Percentiles rank a stretch among this genome's conserved stretches.
Conservation (phyloP, 23 red algal genomes). For the Gracilaria domingensis region DNA sequence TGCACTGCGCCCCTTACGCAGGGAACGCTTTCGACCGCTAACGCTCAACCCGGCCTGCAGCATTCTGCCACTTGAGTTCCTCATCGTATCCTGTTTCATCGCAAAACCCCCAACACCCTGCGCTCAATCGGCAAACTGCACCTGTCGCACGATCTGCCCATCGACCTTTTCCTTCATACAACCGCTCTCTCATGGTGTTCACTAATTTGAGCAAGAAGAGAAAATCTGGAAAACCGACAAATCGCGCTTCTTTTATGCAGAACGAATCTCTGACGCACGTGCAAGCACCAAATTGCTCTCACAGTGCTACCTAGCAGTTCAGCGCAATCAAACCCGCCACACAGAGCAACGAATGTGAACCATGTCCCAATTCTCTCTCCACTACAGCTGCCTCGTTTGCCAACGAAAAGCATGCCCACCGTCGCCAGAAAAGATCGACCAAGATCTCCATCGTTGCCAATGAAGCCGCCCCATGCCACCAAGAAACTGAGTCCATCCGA, state of each 20-base stretch:
- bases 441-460: neutral
- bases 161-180: neutral
- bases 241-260: neutral
- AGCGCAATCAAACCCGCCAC: neutral
- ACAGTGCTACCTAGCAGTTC: neutral
- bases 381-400: neutral
- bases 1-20: neutral
- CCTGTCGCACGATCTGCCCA: neutral
- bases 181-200: slow-evolving; percentile 20
- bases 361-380: no score
- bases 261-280: neutral
- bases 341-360: neutral
- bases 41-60: neutral
- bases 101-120: neutral
- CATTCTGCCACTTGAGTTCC: neutral
- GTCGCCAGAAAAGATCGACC: neutral
- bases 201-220: neutral
- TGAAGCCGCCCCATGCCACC: neutral
- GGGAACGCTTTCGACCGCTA: neutral
- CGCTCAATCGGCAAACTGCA: neutral
- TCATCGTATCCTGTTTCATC: neutral
- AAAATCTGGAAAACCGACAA: neutral
- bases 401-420: no score
- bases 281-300: neutral
- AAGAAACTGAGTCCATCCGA: neutral